phyloP scores from a whole-genome alignment of 371 early-diverging fungal species.

The Actinomucor elegans region DNA sequence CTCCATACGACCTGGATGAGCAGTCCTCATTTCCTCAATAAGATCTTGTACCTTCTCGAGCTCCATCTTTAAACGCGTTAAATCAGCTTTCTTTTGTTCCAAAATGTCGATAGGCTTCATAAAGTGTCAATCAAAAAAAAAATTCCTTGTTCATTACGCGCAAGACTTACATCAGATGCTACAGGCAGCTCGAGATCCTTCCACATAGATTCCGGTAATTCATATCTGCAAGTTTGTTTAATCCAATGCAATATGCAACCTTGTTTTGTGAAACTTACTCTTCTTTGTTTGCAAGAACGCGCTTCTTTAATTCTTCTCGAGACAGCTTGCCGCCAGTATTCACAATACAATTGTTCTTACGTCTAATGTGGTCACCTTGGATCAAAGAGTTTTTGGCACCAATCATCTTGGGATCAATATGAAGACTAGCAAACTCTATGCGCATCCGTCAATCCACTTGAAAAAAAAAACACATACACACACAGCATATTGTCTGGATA shows the following conservation, averaged over 20 bases:
- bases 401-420: conserved; percentile 85
- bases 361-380: conserved; percentile 77
- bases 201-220: conserved; percentile 71
- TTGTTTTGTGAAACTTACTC: conserved; percentile 42
- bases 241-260: neutral
- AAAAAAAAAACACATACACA: neutral
- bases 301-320: conserved; percentile 69
- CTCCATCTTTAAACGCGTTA: conserved; percentile 42
- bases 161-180: conserved; percentile 63
- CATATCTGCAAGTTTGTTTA: conserved; percentile 47
- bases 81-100: conserved; percentile 56
- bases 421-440: conserved; percentile 86
- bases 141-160: too few relatives aligned
- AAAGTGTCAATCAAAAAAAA: too few relatives aligned
- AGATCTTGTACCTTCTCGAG: conserved; percentile 35
- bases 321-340: conserved; percentile 78
- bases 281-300: conserved; percentile 71
- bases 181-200: conserved; percentile 63
- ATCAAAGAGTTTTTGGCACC: conserved; percentile 79
- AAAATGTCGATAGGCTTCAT: conserved; percentile 41
- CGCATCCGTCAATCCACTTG: neutral
- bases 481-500: too few relatives aligned
- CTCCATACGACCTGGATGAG: conserved; percentile 32
- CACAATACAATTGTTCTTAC: conserved; percentile 91
- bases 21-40: conserved; percentile 24